Conservation (phyloP, 768 basidiomycete genomes). For the Psilocybe sp. region DNA sequence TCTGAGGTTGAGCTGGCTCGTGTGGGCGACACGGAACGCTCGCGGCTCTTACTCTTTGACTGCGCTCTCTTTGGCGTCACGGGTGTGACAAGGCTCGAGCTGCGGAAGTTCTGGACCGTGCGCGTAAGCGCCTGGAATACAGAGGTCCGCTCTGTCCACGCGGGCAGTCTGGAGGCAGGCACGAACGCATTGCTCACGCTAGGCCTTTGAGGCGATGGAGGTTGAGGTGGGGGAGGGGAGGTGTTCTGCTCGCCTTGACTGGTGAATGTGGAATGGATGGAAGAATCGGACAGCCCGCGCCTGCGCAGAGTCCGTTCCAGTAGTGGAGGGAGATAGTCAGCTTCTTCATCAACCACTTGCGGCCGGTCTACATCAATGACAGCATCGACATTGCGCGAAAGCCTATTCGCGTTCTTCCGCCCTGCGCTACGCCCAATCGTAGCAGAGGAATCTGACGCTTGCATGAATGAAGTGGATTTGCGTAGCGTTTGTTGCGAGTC, state of each 20-base stretch:
- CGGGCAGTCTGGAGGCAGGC: slow-evolving; percentile 15
- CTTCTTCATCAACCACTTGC: slow-evolving; percentile 29
- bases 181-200: slow-evolving; percentile 2
- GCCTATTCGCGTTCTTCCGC: slow-evolving; percentile 19
- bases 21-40: too few relatives aligned
- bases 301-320: slow-evolving; percentile 66
- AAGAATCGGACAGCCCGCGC: slow-evolving; percentile 88
- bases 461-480: slow-evolving; percentile 25
- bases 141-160: slow-evolving; percentile 40
- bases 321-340: slow-evolving; percentile 48
- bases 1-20: too few relatives aligned
- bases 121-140: slow-evolving; percentile 54
- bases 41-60: neutral
- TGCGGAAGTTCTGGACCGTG: slow-evolving; percentile 49
- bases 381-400: slow-evolving; percentile 76
- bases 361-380: slow-evolving; percentile 57
- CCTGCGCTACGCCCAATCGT: slow-evolving; percentile 22
- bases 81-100: slow-evolving; percentile 12
- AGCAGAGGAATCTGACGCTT: slow-evolving; percentile 17
- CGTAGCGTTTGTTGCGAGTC: slow-evolving; percentile 25
- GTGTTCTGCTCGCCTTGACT: slow-evolving; percentile 40
- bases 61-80: slow-evolving; percentile 7
- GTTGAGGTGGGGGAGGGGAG: slow-evolving; percentile 8
- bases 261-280: slow-evolving; percentile 83
- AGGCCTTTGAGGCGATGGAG: slow-evolving; percentile 14